A percentile compares a stretch with the other conserved stretches of the same genome.
phyloP scores from a whole-genome alignment of 805 yeast species.

The Candida ovalis region DNA sequence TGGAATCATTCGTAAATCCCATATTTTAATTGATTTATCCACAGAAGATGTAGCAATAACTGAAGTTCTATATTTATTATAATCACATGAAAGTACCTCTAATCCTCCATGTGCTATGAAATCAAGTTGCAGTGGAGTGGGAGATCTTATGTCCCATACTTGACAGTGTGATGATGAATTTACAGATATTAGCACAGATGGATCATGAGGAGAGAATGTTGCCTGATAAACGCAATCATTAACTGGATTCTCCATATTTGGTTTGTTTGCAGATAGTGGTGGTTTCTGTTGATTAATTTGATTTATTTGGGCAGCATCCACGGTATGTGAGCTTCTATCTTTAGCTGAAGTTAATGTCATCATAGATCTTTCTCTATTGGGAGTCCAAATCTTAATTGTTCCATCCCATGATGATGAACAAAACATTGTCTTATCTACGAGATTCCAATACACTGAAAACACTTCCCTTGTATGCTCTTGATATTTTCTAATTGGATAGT shows the following conservation, averaged over 20 bases:
- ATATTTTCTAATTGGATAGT: constrained; percentile 71
- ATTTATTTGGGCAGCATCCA: constrained; percentile 8
- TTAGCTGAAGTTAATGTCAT: constrained; percentile 45
- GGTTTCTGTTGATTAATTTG: constrained; percentile 3
- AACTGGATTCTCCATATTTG: constrained; percentile 30
- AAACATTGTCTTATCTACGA: constrained; percentile 49
- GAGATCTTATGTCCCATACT: constrained; percentile 76
- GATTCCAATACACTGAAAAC: constrained; percentile 35
- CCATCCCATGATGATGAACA: constrained; percentile 94
- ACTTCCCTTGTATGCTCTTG: constrained; percentile 61
- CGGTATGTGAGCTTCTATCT: constrained; percentile 17
- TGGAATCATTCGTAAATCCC: constrained; percentile 80
- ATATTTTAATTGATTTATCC: constrained; percentile 74
- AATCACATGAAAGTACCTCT: constrained; percentile 79
- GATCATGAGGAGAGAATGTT: constrained; percentile 79
- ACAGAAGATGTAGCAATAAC: constrained; percentile 90
- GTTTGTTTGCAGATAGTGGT: constrained; percentile 37
- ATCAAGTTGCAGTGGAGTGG: constrained; percentile 56
- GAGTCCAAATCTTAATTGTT: constrained; percentile 73
- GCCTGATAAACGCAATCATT: constrained; percentile 75
- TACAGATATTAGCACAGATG: constrained; percentile 62
- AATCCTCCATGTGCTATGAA: constrained; percentile 74
- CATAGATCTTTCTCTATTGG: constrained; percentile 52
- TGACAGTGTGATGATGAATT: constrained; percentile 73
- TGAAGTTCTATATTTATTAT: constrained; percentile 82